Evolutionary conservation across 495 filamentous ascomycete genomes (phyloP), one percentile per base, ranked within the genome.

Genomic region (Cercophora newfieldiana): DNA sequence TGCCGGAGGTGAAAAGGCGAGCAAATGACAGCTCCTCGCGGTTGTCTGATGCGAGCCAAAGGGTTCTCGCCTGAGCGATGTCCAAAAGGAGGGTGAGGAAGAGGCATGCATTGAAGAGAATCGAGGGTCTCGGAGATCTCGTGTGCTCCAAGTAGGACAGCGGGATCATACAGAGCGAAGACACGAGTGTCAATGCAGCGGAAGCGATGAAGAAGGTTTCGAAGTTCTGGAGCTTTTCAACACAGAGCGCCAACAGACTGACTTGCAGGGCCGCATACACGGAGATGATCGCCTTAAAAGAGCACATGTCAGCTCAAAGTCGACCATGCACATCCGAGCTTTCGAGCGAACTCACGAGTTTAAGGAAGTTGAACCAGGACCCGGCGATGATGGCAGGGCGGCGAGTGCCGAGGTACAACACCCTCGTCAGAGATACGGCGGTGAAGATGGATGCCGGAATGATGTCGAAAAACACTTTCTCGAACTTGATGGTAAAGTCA

Each of bases 31-130:
- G 19, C 30, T 78, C 74, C 31, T 66, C 51, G 21, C 21, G 21
- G 22, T 73, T 76, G 55, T 63, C 44, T 0, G 75, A 77, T n/a
- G 79, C 75, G 6, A 90, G 77, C 82, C 84, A 90, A 21, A 88
- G 72, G 0, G 86, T 91, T 48, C 89, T 75, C 12, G 78, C 72
- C 51, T 80, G 82, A 0, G 83, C 80, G 31, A 79, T 71, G 69
- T 90, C 88, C 21, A 90, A 82, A 10, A 90, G 71, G n/a, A 87
- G 56, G 0, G 85, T 85, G 65, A 87, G 66, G 51, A 88, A 78
- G 0, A 92, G 78, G 70, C 89, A 92, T 7, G 79, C 63, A 59
- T 85, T 83, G 37, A 91, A 74, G 10, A 91, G 65, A 31, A 83
- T 75, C 0, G 90, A 91, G 0, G 89, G 88, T 53, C 82, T 79